phyloP scores from a whole-genome alignment of 1,284 basidiomycete species.

The Pholiota adiposa region DNA sequence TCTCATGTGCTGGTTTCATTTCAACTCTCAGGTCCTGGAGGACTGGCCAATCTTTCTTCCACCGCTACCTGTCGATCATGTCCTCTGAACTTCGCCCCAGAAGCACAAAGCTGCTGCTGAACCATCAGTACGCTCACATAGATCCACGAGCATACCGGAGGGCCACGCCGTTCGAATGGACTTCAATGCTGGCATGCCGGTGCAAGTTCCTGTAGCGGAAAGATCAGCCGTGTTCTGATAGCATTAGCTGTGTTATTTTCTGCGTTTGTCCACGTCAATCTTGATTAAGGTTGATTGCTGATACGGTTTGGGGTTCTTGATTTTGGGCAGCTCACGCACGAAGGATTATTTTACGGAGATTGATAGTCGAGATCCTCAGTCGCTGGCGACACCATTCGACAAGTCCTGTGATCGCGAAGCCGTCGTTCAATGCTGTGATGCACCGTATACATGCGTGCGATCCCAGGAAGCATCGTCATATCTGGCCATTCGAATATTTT shows the following conservation, averaged over 20 bases:
- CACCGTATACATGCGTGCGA: slow-evolving; percentile 13
- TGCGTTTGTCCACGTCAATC: slow-evolving; percentile 2
- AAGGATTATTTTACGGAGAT: slow-evolving; percentile 17
- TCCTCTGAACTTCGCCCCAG: neutral
- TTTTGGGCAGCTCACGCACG: slow-evolving; percentile 1
- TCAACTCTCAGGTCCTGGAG: neutral
- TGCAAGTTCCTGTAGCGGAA: neutral
- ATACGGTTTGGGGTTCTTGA: neutral
- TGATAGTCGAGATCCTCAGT: slow-evolving; percentile 17
- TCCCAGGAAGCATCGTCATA: slow-evolving; percentile 13
- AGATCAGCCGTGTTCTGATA: slow-evolving; percentile 8
- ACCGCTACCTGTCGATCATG: neutral
- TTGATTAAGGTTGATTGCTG: slow-evolving; percentile 1
- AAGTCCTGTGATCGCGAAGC: slow-evolving; percentile 17
- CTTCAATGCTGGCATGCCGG: slow-evolving; percentile 1
- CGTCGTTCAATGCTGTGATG: slow-evolving; percentile 2
- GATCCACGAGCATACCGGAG: neutral
- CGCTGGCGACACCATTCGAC: slow-evolving; percentile 13
- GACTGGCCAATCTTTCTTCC: neutral
- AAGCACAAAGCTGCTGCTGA: neutral
- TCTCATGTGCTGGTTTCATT: slow-evolving; percentile 1
- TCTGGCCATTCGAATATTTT: slow-evolving; percentile 5
- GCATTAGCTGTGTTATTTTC: slow-evolving; percentile 1
- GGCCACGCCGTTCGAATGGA: too few species aligned
- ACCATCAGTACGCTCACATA: neutral